phyloP scores from a whole-genome alignment of 306 rosid genomes.

The Trifolium pratense region DNA sequence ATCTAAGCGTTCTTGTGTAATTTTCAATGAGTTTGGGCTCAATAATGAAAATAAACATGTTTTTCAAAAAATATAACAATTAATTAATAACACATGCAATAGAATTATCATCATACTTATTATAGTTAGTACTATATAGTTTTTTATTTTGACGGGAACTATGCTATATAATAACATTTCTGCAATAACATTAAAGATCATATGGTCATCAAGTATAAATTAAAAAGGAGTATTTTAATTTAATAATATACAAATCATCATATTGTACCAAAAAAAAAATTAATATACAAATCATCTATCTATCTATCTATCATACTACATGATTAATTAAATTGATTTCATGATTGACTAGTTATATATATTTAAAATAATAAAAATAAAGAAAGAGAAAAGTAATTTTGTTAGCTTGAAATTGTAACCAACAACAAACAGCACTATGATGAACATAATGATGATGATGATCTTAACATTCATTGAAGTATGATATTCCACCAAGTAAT shows the following conservation, averaged over 20 bases:
- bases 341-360: slow-evolving; percentile 29
- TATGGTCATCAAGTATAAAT: slow-evolving; percentile 29
- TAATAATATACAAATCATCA: slow-evolving; percentile 37
- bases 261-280: too few species aligned
- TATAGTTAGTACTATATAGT: too few species aligned
- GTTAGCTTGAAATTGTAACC: slow-evolving; percentile 53
- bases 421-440: slow-evolving; percentile 32
- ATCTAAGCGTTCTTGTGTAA: too few species aligned
- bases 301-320: slow-evolving; percentile 44
- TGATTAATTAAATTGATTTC: slow-evolving; percentile 46
- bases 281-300: too few species aligned
- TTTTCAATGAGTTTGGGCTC: too few species aligned
- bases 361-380: slow-evolving; percentile 10
- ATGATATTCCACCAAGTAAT: slow-evolving; percentile 49
- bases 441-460: slow-evolving; percentile 41
- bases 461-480: slow-evolving; percentile 43
- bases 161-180: too few species aligned
- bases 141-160: too few species aligned
- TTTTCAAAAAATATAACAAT: too few species aligned
- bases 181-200: too few species aligned
- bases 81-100: too few species aligned
- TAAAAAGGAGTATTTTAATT: slow-evolving; percentile 22
- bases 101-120: too few species aligned
- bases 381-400: slow-evolving; percentile 2
- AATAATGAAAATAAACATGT: too few species aligned